phyloP scores from a whole-genome alignment of 1,139 yeast genomes.

The Pichia sp. region DNA sequence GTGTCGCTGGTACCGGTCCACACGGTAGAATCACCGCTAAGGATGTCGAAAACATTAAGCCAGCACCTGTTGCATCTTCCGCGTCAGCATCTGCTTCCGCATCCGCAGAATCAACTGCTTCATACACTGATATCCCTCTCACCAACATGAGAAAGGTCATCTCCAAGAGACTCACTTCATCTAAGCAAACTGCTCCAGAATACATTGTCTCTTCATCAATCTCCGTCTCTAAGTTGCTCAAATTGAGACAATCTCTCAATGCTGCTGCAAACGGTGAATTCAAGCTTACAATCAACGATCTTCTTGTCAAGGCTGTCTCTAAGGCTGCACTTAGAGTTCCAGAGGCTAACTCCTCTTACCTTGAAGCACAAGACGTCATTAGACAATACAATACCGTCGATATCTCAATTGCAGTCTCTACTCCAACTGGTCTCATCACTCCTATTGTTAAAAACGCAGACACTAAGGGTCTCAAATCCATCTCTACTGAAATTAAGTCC shows the following conservation, averaged over 20 bases:
- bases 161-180: slow-evolving; percentile 79
- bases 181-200: slow-evolving; percentile 83
- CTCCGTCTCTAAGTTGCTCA: slow-evolving; percentile 83
- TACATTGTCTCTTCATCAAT: slow-evolving; percentile 85
- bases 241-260: slow-evolving; percentile 86
- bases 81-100: slow-evolving; percentile 39
- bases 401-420: slow-evolving; percentile 97
- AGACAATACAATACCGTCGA: slow-evolving; percentile 91
- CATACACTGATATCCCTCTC: slow-evolving; percentile 78
- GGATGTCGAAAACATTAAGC: slow-evolving; percentile 68
- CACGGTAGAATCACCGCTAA: slow-evolving; percentile 87
- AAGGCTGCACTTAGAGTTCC: slow-evolving; percentile 88
- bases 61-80: slow-evolving; percentile 30
- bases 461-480: slow-evolving; percentile 72
- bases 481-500: slow-evolving; percentile 81
- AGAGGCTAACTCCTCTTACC: slow-evolving; percentile 90
- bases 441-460: slow-evolving; percentile 91
- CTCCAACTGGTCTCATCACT: slow-evolving; percentile 94
- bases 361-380: slow-evolving; percentile 80
- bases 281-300: slow-evolving; percentile 90
- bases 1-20: slow-evolving; percentile 90
- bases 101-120: slow-evolving; percentile 46
- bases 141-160: slow-evolving; percentile 92
- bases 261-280: slow-evolving; percentile 80
- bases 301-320: slow-evolving; percentile 90